Percentiles rank a stretch among this genome's conserved stretches.
Evolutionary conservation across 1,139 yeast species (phyloP).

Genomic region (Saccharomycopsis hybrid): DNA sequence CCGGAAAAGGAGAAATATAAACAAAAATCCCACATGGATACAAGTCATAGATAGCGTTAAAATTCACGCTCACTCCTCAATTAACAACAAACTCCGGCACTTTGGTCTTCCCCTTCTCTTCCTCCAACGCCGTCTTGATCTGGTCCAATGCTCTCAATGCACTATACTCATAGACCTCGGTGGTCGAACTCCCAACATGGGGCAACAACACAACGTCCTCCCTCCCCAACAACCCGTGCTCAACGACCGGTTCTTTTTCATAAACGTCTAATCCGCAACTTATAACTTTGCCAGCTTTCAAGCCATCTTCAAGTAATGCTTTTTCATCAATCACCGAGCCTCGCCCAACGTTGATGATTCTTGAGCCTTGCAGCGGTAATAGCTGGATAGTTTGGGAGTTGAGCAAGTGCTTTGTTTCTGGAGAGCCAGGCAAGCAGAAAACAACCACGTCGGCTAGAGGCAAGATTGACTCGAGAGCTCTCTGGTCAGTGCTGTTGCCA

Average conservation of each 20-base stretch:
- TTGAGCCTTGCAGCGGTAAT: slow-evolving; percentile 44
- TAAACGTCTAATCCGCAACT: slow-evolving; percentile 81
- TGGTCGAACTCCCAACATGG: slow-evolving; percentile 70
- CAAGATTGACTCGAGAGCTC: slow-evolving; percentile 35
- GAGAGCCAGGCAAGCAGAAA: slow-evolving; percentile 61
- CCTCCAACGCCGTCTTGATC: slow-evolving; percentile 29
- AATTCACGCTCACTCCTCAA: too few relatives aligned
- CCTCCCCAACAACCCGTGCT: slow-evolving; percentile 46
- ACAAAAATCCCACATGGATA: too few relatives aligned
- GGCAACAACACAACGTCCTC: slow-evolving; percentile 72
- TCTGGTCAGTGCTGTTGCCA: too few relatives aligned
- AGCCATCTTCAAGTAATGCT: slow-evolving; percentile 61
- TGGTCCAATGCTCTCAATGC: slow-evolving; percentile 42
- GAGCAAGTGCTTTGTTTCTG: slow-evolving; percentile 51
- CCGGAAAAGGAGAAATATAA: too few relatives aligned
- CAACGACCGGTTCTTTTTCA: slow-evolving; percentile 59
- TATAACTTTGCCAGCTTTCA: slow-evolving; percentile 58
- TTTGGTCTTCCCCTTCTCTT: too few relatives aligned
- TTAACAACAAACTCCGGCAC: too few relatives aligned
- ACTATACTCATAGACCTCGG: slow-evolving; percentile 42
- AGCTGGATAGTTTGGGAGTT: slow-evolving; percentile 40
- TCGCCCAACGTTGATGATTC: slow-evolving; percentile 75
- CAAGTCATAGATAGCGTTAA: too few relatives aligned
- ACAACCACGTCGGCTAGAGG: slow-evolving; percentile 51
- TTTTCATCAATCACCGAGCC: slow-evolving; percentile 70